These are phyloP conservation scores for Talaromyces amestolkiae DNA, from an alignment of 2,329 filamentous ascomycete genomes.

Conservation along the genomic window DNA sequence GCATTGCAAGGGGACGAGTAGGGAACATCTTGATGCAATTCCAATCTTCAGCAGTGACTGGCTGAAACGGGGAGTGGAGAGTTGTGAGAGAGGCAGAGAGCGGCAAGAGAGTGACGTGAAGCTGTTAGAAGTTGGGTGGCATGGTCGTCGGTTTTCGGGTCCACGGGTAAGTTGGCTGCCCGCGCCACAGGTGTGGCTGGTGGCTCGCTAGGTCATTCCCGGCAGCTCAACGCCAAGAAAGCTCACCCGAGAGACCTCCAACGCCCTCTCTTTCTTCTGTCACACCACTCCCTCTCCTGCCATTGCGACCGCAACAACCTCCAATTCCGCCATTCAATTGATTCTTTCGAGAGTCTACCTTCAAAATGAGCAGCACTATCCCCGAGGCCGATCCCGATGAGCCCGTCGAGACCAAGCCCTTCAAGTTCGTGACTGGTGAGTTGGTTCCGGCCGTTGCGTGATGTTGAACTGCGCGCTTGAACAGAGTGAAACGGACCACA, in stretches of 20 bases:
- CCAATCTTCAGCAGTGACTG: neutral
- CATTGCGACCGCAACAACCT: slow-evolving; percentile 9
- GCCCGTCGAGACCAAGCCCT: slow-evolving; percentile 92
- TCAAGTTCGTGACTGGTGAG: slow-evolving; percentile 99
- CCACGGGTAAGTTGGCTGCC: slow-evolving; percentile 30
- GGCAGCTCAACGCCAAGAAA: slow-evolving; percentile 33
- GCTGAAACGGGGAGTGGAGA: neutral
- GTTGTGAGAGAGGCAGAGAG: slow-evolving; percentile 15
- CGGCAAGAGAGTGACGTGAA: slow-evolving; percentile 24
- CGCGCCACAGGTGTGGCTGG: slow-evolving; percentile 30
- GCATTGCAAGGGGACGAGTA: slow-evolving; percentile 65
- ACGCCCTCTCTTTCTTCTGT: slow-evolving; percentile 25
- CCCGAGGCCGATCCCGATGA: slow-evolving; percentile 63
- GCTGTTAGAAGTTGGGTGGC: slow-evolving; percentile 22
- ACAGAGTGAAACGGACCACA: neutral
- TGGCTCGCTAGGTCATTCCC: slow-evolving; percentile 35
- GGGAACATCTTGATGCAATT: slow-evolving; percentile 55
- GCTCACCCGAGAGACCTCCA: slow-evolving; percentile 29
- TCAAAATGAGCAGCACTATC: slow-evolving; percentile 84
- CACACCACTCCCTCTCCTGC: slow-evolving; percentile 24
- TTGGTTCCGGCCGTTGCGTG: slow-evolving; percentile 23
- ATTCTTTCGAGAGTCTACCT: slow-evolving; percentile 27
- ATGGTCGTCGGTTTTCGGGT: slow-evolving; percentile 28
- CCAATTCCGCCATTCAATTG: slow-evolving; percentile 8
- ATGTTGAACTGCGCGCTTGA: slow-evolving; percentile 20